Percentiles rank a stretch among this genome's conserved stretches.
These are phyloP conservation scores for Sporobolomyces phaffii DNA, from an alignment of 768 basidiomycete species.

Conservation along the genomic window DNA sequence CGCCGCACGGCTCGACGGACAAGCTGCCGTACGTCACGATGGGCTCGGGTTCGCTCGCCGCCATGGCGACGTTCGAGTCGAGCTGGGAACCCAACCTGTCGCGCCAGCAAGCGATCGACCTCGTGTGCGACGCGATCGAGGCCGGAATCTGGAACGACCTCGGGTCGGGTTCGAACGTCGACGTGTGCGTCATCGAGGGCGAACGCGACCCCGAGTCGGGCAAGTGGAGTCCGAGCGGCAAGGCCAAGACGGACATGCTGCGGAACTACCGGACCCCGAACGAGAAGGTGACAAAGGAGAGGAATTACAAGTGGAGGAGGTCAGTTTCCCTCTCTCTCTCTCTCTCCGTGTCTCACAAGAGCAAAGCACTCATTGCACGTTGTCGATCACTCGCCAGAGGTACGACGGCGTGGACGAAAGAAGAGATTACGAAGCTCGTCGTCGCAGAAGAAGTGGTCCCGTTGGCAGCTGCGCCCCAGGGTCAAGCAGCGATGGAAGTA, in stretches of 20 bases:
- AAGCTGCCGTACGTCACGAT: constrained; percentile 98
- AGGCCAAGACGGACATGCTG: constrained; percentile 78
- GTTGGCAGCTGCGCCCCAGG: constrained; percentile 20
- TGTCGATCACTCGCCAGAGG: neutral
- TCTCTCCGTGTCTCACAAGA: neutral
- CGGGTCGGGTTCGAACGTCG: constrained; percentile 96
- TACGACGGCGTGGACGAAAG: constrained; percentile 31
- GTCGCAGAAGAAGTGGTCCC: constrained; percentile 38
- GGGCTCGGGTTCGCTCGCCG: constrained; percentile 92
- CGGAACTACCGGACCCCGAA: constrained; percentile 92
- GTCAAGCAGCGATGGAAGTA: constrained; percentile 37
- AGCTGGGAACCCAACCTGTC: constrained; percentile 77
- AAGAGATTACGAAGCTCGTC: constrained; percentile 37
- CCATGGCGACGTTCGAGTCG: constrained; percentile 96
- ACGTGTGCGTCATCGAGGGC: constrained; percentile 84
- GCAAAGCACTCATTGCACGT: neutral
- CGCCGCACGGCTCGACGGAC: constrained; percentile 95
- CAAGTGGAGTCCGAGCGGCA: constrained; percentile 46
- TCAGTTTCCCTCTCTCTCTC: neutral
- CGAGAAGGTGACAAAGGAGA: constrained; percentile 52
- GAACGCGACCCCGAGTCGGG: constrained; percentile 9
- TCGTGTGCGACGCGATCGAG: constrained; percentile 80
- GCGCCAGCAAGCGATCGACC: constrained; percentile 70
- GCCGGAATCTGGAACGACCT: constrained; percentile 99
- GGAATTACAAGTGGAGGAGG: constrained; percentile 40